These are phyloP conservation scores for Xylaria sp. DNA, from an alignment of 2,329 filamentous ascomycete species.

Conservation along the genomic window DNA sequence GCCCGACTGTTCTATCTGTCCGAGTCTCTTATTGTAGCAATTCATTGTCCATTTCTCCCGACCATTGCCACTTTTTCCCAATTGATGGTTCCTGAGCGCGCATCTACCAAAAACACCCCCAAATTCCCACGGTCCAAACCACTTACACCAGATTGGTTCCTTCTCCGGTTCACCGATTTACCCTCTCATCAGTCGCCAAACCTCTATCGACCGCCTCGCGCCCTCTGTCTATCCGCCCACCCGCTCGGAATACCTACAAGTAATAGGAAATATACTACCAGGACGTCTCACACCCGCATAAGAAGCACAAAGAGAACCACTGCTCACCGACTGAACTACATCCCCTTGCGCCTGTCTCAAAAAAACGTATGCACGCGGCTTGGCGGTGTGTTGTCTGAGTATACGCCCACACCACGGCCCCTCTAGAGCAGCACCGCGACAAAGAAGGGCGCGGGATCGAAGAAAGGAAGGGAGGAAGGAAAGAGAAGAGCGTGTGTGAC, in stretches of 20 bases:
- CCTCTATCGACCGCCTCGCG: conserved; percentile 7
- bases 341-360: conserved; percentile 14
- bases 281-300: background rate
- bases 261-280: background rate
- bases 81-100: background rate
- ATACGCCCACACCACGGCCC: conserved; percentile 23
- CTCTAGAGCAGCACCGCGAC: background rate
- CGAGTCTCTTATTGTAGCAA: background rate
- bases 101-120: conserved; percentile 4
- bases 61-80: background rate
- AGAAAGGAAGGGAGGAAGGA: background rate
- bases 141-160: conserved; percentile 14
- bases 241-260: background rate
- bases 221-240: background rate
- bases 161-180: conserved; percentile 15
- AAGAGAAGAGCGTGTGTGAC: conserved; percentile 19
- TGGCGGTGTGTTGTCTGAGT: conserved; percentile 10
- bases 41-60: background rate
- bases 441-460: background rate
- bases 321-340: conserved; percentile 15
- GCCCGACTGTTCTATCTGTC: background rate
- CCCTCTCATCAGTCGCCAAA: conserved; percentile 8
- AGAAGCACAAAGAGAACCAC: conserved; percentile 4
- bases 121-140: conserved; percentile 7
- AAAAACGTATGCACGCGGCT: conserved; percentile 11